These are phyloP conservation scores for Starmerella geochares DNA, from an alignment of 805 yeast species.

Conservation along the genomic window DNA sequence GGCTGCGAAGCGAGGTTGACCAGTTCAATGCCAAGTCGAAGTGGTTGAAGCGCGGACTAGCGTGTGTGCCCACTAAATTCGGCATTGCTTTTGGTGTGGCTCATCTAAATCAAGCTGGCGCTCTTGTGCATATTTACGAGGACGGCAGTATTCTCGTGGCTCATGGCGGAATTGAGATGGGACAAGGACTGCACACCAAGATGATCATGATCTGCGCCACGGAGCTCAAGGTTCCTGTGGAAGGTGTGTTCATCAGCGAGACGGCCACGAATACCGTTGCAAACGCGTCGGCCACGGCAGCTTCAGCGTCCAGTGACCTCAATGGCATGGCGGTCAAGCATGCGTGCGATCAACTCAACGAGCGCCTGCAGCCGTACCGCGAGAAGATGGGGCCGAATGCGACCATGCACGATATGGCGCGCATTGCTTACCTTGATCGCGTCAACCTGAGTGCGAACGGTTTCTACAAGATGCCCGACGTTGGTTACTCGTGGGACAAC, in stretches of 20 bases:
- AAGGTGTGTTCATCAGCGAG: slow-evolving; percentile 37
- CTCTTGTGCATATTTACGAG: slow-evolving; percentile 38
- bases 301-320: slow-evolving; percentile 41
- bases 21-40: slow-evolving; percentile 35
- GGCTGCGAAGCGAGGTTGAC: slow-evolving; percentile 33
- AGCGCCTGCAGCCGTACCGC: slow-evolving; percentile 35
- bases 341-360: slow-evolving; percentile 40
- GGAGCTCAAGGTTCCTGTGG: slow-evolving; percentile 36
- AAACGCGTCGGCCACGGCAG: slow-evolving; percentile 42
- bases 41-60: slow-evolving; percentile 41
- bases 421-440: slow-evolving; percentile 38
- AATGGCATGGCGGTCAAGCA: slow-evolving; percentile 43
- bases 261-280: slow-evolving; percentile 42
- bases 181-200: slow-evolving; percentile 42
- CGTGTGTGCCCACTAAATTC: slow-evolving; percentile 40
- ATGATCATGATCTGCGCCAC: slow-evolving; percentile 42
- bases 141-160: slow-evolving; percentile 41
- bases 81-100: slow-evolving; percentile 41
- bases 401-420: slow-evolving; percentile 36
- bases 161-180: slow-evolving; percentile 45
- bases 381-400: slow-evolving; percentile 33
- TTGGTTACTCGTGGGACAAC: slow-evolving; percentile 37
- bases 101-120: slow-evolving; percentile 42
- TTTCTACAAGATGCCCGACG: slow-evolving; percentile 42
- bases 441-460: slow-evolving; percentile 42